Evolutionary conservation across 495 filamentous ascomycete species (phyloP).

Genomic region (Daldinia decipiens): DNA sequence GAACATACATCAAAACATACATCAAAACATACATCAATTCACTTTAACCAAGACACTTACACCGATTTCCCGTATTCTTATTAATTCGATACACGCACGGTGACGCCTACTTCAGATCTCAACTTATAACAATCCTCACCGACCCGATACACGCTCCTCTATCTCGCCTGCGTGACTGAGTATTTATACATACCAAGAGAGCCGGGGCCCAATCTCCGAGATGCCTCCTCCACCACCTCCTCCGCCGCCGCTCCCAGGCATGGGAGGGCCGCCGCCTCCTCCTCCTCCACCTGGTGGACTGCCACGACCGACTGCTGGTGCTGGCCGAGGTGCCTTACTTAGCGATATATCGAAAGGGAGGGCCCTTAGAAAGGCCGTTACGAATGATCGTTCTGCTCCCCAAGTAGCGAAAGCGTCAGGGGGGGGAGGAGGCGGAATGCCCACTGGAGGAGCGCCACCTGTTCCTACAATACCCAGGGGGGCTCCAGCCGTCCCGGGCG

Average conservation of each 20-base stretch:
- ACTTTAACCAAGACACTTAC: not conserved
- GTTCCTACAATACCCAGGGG: slow-evolving; percentile 73
- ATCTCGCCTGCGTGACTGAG: not conserved
- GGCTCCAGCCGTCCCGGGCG: slow-evolving; percentile 54
- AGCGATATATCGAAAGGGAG: slow-evolving; percentile 87
- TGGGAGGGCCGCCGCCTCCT: slow-evolving; percentile 75
- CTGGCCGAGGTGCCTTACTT: slow-evolving; percentile 74
- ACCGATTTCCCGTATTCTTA: slow-evolving; percentile 19
- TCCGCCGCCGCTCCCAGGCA: slow-evolving; percentile 66
- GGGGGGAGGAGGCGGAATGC: slow-evolving; percentile 62
- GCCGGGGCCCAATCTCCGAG: slow-evolving; percentile 8
- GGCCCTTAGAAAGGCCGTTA: slow-evolving; percentile 84
- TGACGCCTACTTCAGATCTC: slow-evolving; percentile 12
- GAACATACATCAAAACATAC: slow-evolving; percentile 18
- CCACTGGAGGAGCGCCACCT: slow-evolving; percentile 78
- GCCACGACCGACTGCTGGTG: slow-evolving; percentile 46
- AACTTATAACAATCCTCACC: slow-evolving; percentile 11
- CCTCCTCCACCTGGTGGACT: slow-evolving; percentile 67
- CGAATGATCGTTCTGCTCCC: slow-evolving; percentile 94
- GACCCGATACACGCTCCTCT: not conserved
- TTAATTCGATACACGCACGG: slow-evolving; percentile 12
- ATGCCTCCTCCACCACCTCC: slow-evolving; percentile 78
- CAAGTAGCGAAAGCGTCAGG: slow-evolving; percentile 66
- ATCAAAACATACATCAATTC: slow-evolving; percentile 16
- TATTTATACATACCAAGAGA: slow-evolving; percentile 6